These are phyloP conservation scores for Oryza meyeriana DNA, from an alignment of 176 grass and related monocot species.

Conservation along the genomic window DNA sequence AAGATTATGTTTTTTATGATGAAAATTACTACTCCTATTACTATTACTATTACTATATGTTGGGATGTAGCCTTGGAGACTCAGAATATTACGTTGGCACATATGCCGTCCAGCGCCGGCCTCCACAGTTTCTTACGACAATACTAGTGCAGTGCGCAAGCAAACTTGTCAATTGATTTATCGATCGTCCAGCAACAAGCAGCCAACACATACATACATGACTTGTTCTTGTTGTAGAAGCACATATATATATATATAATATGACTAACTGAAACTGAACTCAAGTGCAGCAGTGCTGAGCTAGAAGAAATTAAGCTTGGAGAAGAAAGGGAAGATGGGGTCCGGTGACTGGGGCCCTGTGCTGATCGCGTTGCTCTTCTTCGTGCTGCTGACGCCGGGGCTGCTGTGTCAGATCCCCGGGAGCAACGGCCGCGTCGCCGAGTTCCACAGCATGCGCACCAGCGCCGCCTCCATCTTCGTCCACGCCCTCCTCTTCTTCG, in stretches of 20 bases:
- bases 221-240: background rate
- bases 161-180: background rate
- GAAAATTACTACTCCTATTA: too few species aligned
- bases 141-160: too few species aligned
- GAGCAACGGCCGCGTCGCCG: background rate
- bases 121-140: background rate
- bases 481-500: constrained; percentile 59
- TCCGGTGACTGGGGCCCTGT: constrained; percentile 44
- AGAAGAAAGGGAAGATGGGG: background rate
- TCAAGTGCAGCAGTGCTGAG: background rate
- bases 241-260: background rate
- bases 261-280: too few species aligned
- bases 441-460: constrained; percentile 49
- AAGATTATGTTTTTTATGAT: too few species aligned
- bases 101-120: too few species aligned
- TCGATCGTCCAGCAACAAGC: background rate
- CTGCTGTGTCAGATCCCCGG: constrained; percentile 48
- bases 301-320: background rate
- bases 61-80: background rate
- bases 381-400: constrained; percentile 48
- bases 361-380: constrained; percentile 49
- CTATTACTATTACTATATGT: too few species aligned
- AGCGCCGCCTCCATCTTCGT: constrained; percentile 39
- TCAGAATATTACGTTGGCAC: background rate
- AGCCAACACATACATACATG: background rate